Base-by-base conservation (phyloP, 2,329 filamentous ascomycete species). In the Fusarium cyanostomum region DNA sequence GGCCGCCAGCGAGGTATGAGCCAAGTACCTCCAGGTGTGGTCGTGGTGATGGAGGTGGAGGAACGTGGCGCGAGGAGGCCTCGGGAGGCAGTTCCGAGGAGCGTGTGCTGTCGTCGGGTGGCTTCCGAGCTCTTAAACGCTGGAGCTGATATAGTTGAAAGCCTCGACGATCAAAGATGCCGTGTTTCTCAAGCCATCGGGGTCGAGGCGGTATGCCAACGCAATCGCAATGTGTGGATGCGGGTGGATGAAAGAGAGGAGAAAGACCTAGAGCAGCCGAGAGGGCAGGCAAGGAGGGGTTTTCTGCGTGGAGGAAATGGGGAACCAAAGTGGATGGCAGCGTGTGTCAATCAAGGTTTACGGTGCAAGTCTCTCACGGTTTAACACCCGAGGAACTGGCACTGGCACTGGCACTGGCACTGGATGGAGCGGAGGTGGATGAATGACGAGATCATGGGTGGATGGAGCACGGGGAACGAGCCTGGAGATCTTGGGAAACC, bases 331-430 rank as follows among this genome's bases (percentile, higher is more conserved):
- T 58, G 43, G 50, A 41, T 65, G 53, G n/a, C n/a, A n/a, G 61
- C 28, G 43, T 43, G 53, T 60, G 65, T n/a, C n/a, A n/a, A n/a
- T 61, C 62, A 57, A 56, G 54, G 45, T 50, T 48, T 56, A 34
- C 42, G 45, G 48, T 53, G 33, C 56, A 59, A 53, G 59, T 58
- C 44, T 42, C 38, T n/a, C n/a, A n/a, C 57, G 53, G 55, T 53
- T 39, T 56, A 42, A 55, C 52, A 59, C 64, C 63, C 67, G 56
- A 67, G 59, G 56, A 68, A 53, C 65, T 67, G 67, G 65, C 57
- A 56, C 65, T 63, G 67, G 55, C 54, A 65, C 67, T 52, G 52
- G 64, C n/a, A 68, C 65, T 59, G 58, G 52, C 56, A n/a, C 33
- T 51, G 44, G 61, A 56, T 62, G 42, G 61, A 50, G 52, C 38